phyloP scores from a whole-genome alignment of 139 green algal genomes.

The Asterochloris erici region DNA sequence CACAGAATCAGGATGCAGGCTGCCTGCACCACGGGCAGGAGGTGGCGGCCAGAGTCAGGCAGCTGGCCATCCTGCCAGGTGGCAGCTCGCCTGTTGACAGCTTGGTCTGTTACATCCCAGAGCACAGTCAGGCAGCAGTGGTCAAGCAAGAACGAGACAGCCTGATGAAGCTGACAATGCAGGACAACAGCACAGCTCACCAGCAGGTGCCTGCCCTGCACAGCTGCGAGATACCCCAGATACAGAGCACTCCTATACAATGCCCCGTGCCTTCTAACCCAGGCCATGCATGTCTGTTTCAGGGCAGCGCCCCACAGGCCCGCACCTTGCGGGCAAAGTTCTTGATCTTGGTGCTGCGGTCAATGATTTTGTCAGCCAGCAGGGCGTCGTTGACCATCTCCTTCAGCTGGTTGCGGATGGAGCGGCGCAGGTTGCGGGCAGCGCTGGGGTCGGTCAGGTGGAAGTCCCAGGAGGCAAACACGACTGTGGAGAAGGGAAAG shows the following conservation, averaged over 20 bases:
- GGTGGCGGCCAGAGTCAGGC: too few species aligned
- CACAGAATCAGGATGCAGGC: constrained; percentile 29
- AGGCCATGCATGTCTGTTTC: background rate
- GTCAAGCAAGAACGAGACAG: too few species aligned
- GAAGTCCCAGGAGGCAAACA: constrained; percentile 44
- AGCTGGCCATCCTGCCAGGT: too few species aligned
- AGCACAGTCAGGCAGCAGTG: too few species aligned
- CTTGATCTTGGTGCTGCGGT: constrained; percentile 9
- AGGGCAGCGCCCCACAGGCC: too few species aligned
- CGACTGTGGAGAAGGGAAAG: constrained; percentile 38
- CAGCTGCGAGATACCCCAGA: too few species aligned
- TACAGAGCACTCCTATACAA: background rate
- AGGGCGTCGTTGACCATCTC: constrained; percentile 39
- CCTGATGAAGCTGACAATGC: too few species aligned
- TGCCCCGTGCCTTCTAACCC: background rate
- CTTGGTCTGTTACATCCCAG: too few species aligned
- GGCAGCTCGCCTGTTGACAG: too few species aligned
- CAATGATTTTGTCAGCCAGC: constrained; percentile 22
- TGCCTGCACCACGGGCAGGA: constrained; percentile 1
- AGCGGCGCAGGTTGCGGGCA: constrained; percentile 25
- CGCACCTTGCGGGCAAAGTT: constrained; percentile 10
- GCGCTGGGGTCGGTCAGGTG: constrained; percentile 30
- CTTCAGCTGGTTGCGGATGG: constrained; percentile 35
- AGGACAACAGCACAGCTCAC: too few species aligned
- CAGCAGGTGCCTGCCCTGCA: too few species aligned